These are phyloP conservation scores for Boletus pseudo-olivaceus DNA, from an alignment of 768 basidiomycete genomes.

Conservation along the genomic window DNA sequence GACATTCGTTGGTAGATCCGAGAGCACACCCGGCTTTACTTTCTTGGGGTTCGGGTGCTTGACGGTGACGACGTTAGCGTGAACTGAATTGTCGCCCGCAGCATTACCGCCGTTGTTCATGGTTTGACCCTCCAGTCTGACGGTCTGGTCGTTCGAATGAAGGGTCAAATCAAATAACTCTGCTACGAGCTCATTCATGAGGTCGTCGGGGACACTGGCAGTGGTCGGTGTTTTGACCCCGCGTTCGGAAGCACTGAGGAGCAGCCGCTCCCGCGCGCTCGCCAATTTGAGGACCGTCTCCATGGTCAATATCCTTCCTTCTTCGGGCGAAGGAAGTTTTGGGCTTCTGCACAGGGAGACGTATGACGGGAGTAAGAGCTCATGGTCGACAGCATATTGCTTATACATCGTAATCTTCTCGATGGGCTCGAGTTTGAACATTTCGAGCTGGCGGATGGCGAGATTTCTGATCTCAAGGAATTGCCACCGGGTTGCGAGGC, in stretches of 20 bases:
- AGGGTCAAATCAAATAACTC: constrained; percentile 31
- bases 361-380: constrained; percentile 51
- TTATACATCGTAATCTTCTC: constrained; percentile 59
- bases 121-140: constrained; percentile 7
- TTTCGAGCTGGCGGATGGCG: constrained; percentile 55
- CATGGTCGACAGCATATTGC: constrained; percentile 43
- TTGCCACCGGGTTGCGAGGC: constrained; percentile 51
- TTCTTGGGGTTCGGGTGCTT: not conserved
- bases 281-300: constrained; percentile 53
- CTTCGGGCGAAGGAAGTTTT: constrained; percentile 48
- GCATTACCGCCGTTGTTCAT: not conserved
- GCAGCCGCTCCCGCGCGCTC: constrained; percentile 46
- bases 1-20: not conserved
- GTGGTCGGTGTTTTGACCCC: constrained; percentile 29
- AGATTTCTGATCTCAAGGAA: constrained; percentile 49
- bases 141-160: constrained; percentile 1
- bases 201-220: constrained; percentile 24
- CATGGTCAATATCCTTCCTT: constrained; percentile 54
- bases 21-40: not conserved
- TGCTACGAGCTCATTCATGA: constrained; percentile 28
- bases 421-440: constrained; percentile 42
- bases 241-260: constrained; percentile 32
- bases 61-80: not conserved
- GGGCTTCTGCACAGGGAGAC: constrained; percentile 48
- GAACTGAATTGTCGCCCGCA: not conserved